Conservation (phyloP, 352 stramenopile species). For the Phytophthora foliorum region DNA sequence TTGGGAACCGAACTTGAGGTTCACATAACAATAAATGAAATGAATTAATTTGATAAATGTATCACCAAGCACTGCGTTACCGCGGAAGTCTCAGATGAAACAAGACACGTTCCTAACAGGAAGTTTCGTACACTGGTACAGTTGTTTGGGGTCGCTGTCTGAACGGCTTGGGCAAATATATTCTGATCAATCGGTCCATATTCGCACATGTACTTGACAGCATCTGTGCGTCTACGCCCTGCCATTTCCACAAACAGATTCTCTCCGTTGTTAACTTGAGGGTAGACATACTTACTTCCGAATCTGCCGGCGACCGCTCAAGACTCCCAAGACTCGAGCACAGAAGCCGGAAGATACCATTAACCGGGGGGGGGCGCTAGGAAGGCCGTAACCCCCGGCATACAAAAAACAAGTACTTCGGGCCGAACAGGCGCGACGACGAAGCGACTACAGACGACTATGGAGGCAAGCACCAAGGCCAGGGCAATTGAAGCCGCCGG, state of each 20-base stretch:
- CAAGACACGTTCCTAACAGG: not conserved
- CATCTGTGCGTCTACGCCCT: not conserved
- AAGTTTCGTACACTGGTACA: not conserved
- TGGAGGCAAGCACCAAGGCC: no score
- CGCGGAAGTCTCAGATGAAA: not conserved
- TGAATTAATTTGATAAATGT: not conserved
- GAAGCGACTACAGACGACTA: no score
- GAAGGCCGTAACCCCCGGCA: no score
- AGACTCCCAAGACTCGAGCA: no score
- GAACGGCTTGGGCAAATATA: not conserved
- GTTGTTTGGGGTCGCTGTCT: not conserved
- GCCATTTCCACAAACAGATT: slow-evolving; percentile 6
- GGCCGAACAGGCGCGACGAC: no score
- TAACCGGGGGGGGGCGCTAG: no score
- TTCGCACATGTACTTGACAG: slow-evolving; percentile 14
- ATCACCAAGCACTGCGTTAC: not conserved
- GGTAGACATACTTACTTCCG: no score
- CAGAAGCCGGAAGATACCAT: no score
- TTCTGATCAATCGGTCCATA: not conserved
- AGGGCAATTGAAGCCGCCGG: no score
- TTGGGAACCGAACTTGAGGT: no score
- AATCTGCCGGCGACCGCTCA: no score
- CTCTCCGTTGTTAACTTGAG: not conserved
- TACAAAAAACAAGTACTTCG: no score
- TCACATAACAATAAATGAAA: not conserved